A percentile compares a stretch with the other conserved stretches of the same genome.
These are phyloP conservation scores for Pleurotus tuber-regium DNA, from an alignment of 768 basidiomycete genomes.

Conservation along the genomic window DNA sequence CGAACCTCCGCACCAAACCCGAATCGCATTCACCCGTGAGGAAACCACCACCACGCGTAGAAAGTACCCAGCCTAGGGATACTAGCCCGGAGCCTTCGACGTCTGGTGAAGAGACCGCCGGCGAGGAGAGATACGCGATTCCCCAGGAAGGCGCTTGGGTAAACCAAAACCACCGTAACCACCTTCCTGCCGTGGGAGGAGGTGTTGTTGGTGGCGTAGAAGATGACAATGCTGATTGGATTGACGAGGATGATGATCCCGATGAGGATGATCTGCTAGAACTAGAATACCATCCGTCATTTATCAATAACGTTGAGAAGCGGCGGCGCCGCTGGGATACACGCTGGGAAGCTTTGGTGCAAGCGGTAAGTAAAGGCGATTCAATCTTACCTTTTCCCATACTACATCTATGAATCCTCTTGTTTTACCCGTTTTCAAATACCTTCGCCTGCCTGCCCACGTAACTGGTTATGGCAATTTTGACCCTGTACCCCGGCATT, in stretches of 20 bases:
- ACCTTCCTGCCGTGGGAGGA: constrained; percentile 14
- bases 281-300: constrained; percentile 74
- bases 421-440: constrained; percentile 1
- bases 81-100: constrained; percentile 77
- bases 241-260: constrained; percentile 70
- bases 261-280: constrained; percentile 73
- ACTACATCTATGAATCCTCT: background rate
- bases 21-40: constrained; percentile 33
- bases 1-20: constrained; percentile 28
- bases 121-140: constrained; percentile 47
- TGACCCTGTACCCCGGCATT: constrained; percentile 20
- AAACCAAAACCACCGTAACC: constrained; percentile 20
- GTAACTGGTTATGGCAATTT: constrained; percentile 26
- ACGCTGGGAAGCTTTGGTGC: constrained; percentile 71
- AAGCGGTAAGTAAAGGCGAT: constrained; percentile 50
- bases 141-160: constrained; percentile 38
- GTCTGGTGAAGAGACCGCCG: constrained; percentile 78
- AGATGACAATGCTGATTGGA: constrained; percentile 60
- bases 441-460: background rate
- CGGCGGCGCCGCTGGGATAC: constrained; percentile 70
- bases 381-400: background rate
- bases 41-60: constrained; percentile 73
- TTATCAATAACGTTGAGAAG: constrained; percentile 63
- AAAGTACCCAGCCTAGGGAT: constrained; percentile 80
- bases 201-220: too few relatives aligned